Evolutionary conservation across 2,329 filamentous ascomycete species (phyloP), one percentile per base, ranked within the genome.

Genomic region (Fusarium napiforme): DNA sequence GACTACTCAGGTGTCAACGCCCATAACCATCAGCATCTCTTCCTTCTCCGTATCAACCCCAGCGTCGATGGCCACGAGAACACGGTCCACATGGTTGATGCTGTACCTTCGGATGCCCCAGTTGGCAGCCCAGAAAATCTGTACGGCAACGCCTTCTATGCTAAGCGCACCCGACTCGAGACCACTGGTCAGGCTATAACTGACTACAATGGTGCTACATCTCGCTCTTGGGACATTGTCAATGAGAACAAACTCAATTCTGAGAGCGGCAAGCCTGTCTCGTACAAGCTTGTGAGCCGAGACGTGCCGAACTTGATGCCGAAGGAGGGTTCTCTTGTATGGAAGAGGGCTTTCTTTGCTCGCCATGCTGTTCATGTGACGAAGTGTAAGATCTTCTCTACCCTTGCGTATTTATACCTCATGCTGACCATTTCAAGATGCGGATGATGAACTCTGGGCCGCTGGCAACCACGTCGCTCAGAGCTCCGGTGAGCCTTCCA

Each of bases 21-120:
- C 1, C 95, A 97, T 84, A 97, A 97, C 84, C 95, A 98, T 82
- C 95, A 98, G 82, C 95, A 98, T 82, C 88, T 98, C 39, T 98
- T 98, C 89, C 97, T 94, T 80, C 85, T 98, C 47, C 93, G 95
- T 43, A 86, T 97, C 49, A 93, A 98, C 80, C 89, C 95, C 36
- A 96, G 96, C 78, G 88, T 98, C 62, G 95, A 97, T 79, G 95
- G 95, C 0, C 89, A 92, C 2, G 88, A 91, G 72, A 98, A 98
- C 82, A 95, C 94, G 0, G 87, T 97, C 68, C 95, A 94, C 85
- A 90, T 95, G 83, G 91, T 92, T n/a, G 95, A 98, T 77, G 92
- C 94, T 2, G 87, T 90, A 3, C 85, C 87, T 2, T 92, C 91
- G 0, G 87, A 92, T 0, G 94, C 90, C 2, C 91, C 93, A 16